A percentile compares a stretch with the other conserved stretches of the same genome.
These are phyloP conservation scores for Cymbidium sinense DNA, from an alignment of 106 monocot genomes.

Conservation along the genomic window DNA sequence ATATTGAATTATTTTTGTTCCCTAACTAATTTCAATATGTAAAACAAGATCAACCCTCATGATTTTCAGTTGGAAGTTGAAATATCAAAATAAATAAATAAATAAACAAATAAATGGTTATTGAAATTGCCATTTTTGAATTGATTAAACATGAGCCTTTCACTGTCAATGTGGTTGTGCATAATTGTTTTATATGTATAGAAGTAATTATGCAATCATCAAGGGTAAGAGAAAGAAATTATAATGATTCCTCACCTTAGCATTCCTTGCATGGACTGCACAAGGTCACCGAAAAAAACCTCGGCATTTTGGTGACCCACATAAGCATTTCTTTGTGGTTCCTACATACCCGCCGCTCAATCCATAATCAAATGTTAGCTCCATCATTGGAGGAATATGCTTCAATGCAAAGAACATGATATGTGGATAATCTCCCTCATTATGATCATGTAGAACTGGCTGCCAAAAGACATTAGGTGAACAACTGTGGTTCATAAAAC, in stretches of 20 bases:
- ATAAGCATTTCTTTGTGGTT: slow-evolving; percentile 49
- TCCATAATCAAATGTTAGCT: slow-evolving; percentile 82
- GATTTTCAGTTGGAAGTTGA: neutral
- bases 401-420: slow-evolving; percentile 74
- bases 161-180: neutral
- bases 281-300: slow-evolving; percentile 39
- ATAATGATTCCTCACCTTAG: slow-evolving; percentile 3
- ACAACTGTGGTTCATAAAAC: slow-evolving; percentile 91
- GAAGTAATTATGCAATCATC: neutral
- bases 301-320: slow-evolving; percentile 59
- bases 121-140: neutral
- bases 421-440: slow-evolving; percentile 60
- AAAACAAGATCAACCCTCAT: neutral
- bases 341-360: slow-evolving; percentile 8
- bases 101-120: too few species aligned
- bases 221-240: neutral
- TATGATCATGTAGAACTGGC: slow-evolving; percentile 61
- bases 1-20: neutral
- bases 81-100: neutral
- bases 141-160: neutral
- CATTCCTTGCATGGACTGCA: neutral
- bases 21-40: neutral
- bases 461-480: slow-evolving; percentile 82
- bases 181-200: neutral
- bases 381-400: slow-evolving; percentile 81